Evolutionary conservation across 345 rosid species (phyloP).

Genomic region (Isatis tinctoria): DNA sequence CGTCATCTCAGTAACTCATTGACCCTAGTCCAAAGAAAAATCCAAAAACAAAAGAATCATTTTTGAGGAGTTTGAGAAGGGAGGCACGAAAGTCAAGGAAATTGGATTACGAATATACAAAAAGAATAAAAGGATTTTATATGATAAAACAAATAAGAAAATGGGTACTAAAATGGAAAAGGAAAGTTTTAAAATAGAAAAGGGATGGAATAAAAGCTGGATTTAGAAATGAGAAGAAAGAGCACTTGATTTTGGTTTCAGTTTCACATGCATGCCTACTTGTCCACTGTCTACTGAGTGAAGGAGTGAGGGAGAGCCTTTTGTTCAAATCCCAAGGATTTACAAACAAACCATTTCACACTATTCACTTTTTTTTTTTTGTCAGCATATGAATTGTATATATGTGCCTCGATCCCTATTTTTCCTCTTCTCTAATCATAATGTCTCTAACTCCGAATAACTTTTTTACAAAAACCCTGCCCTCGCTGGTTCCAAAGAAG

Average conservation of each 20-base stretch:
- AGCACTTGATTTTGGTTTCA: constrained; percentile 28
- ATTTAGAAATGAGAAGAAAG: constrained; percentile 1
- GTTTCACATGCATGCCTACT: constrained; percentile 35
- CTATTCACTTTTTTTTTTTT: background rate
- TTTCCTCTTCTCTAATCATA: constrained; percentile 23
- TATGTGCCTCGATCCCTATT: constrained; percentile 23
- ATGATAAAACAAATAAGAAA: background rate
- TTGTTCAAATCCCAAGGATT: constrained; percentile 25
- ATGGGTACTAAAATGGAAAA: constrained; percentile 7
- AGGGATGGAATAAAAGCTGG: background rate
- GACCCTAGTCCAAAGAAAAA: constrained; percentile 12
- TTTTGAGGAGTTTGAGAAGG: background rate
- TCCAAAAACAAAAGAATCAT: background rate
- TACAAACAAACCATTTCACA: constrained; percentile 24
- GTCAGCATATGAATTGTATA: background rate
- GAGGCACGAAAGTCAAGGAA: background rate
- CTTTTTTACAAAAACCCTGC: too few species aligned
- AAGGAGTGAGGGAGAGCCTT: background rate
- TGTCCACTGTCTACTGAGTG: constrained; percentile 28
- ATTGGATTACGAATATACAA: background rate
- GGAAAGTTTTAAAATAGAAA: background rate
- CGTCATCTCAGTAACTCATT: constrained; percentile 32
- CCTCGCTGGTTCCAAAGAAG: background rate
- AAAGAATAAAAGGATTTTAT: background rate
- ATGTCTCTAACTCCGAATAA: constrained; percentile 23